Percentiles rank a stretch among this genome's conserved stretches.
Evolutionary conservation across 208 protist genomes (phyloP).

Genomic region (Trypanosoma platydactyli): DNA sequence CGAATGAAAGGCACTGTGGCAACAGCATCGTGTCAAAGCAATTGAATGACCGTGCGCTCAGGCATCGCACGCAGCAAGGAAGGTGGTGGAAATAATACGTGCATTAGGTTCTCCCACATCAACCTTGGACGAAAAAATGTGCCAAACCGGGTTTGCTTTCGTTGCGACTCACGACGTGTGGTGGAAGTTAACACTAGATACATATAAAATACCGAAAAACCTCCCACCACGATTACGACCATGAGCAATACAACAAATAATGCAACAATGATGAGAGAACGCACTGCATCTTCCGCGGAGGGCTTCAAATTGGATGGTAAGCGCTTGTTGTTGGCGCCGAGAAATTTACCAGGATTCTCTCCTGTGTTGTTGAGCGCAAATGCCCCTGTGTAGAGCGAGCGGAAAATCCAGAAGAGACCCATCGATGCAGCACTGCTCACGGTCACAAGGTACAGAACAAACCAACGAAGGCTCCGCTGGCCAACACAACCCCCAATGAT

Average conservation of each 20-base stretch:
- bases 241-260: conserved; percentile 46
- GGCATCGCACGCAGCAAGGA: conserved; percentile 8
- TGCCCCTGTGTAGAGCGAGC: conserved; percentile 19
- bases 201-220: conserved; percentile 52
- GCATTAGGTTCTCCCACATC: conserved; percentile 26
- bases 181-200: conserved; percentile 55
- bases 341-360: background rate
- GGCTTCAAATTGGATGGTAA: background rate
- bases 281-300: conserved; percentile 7
- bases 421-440: conserved; percentile 29
- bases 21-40: background rate
- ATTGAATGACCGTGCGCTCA: background rate
- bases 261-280: conserved; percentile 14
- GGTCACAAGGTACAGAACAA: conserved; percentile 59
- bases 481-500: conserved; percentile 81
- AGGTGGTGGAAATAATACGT: conserved; percentile 22
- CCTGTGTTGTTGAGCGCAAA: background rate
- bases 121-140: conserved; percentile 1
- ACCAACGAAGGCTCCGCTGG: conserved; percentile 72
- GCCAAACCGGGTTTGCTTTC: background rate
- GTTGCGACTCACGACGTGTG: conserved; percentile 32
- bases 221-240: conserved; percentile 56
- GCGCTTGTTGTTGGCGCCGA: background rate
- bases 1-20: too few species aligned
- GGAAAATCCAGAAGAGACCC: conserved; percentile 41